These are phyloP conservation scores for Colletotrichum paranaense DNA, from an alignment of 2,329 filamentous ascomycete genomes.

Conservation along the genomic window DNA sequence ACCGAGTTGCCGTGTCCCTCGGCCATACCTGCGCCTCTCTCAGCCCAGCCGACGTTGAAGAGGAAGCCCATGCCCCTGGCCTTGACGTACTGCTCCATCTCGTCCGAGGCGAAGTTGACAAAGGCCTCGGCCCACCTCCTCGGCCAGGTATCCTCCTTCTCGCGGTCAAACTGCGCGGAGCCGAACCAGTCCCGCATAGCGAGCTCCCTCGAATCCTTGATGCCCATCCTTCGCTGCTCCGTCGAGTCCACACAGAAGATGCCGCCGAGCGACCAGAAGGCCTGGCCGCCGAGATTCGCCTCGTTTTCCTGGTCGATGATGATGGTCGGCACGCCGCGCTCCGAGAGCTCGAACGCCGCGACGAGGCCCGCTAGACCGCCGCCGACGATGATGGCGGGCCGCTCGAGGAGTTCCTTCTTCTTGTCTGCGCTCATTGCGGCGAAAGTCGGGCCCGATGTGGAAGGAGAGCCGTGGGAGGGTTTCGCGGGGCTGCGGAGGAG, in stretches of 20 bases:
- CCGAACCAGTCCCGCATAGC: conserved; percentile 70
- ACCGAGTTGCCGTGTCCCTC: conserved; percentile 72
- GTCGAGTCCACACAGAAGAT: conserved; percentile 69
- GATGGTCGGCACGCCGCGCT: conserved; percentile 60
- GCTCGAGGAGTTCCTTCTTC: conserved; percentile 30
- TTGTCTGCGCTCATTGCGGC: conserved; percentile 22
- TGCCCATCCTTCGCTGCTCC: conserved; percentile 67
- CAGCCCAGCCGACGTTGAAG: conserved; percentile 69
- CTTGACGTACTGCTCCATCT: conserved; percentile 69
- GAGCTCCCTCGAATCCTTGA: conserved; percentile 67
- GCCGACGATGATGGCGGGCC: conserved; percentile 66
- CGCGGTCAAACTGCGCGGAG: conserved; percentile 68
- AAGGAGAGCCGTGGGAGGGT: conserved; percentile 18
- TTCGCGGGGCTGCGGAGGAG: conserved; percentile 30
- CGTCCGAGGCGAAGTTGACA: conserved; percentile 69
- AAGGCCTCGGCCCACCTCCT: conserved; percentile 72
- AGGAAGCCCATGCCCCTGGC: conserved; percentile 63
- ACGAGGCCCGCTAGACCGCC: conserved; percentile 70
- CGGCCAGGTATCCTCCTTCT: conserved; percentile 67
- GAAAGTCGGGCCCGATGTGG: conserved; percentile 25
- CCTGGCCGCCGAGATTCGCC: conserved; percentile 68
- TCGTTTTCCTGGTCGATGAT: conserved; percentile 70
- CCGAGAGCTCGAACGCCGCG: conserved; percentile 66
- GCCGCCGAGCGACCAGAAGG: conserved; percentile 73
- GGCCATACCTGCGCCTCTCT: conserved; percentile 66